Evolutionary conservation across 331 rosid species (phyloP), one percentile per base, ranked within the genome.

Genomic region (Rosa hybrid): DNA sequence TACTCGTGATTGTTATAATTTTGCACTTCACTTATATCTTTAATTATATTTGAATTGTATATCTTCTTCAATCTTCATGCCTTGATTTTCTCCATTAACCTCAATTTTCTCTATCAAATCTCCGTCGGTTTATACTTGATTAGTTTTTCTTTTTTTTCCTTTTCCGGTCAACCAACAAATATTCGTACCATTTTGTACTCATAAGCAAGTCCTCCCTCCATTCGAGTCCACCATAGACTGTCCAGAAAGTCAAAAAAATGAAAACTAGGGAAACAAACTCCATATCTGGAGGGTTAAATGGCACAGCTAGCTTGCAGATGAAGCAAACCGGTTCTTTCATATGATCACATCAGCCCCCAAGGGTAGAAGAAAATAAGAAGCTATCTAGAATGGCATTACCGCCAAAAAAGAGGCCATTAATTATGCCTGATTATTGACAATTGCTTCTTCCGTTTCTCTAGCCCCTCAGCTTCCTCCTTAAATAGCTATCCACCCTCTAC

Each of bases 291-390:
- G 42, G 41, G 18, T 63, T 27, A 25, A 57, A 80, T 39, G 79
- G 75, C 84, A 81, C 86, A 86, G 69, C 90, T 87, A 87, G 69
- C 91, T 87, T 91, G 85, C 76, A 80, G 64, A 77, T 77, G 80
- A 91, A 91, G 96, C 91, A 91, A 88, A 88, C 85, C 51, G 56
- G 79, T 70, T 86, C 81, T 71, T 60, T n/a, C 78, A 46, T 71
- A 70, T 60, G 45, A 76, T 76, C 71, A 44, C 79, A 23, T 84
- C 53, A 39, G 21, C 64, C 70, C 64, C 70, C 81, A 68, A 21
- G 64, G 8, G 13, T 9, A 57, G 30, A 57, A 17, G 64, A 57
- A 57, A 57, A 25, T 57, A 9, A n/a, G 64, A 57, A 21, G 64
- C 64, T 57, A 57, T 57, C 64, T 9, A 57, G 30, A 57, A 57